Evolutionary conservation across 225 moss, liverwort and hornwort species (phyloP).

Genomic region (Marchantia polymorpha): DNA sequence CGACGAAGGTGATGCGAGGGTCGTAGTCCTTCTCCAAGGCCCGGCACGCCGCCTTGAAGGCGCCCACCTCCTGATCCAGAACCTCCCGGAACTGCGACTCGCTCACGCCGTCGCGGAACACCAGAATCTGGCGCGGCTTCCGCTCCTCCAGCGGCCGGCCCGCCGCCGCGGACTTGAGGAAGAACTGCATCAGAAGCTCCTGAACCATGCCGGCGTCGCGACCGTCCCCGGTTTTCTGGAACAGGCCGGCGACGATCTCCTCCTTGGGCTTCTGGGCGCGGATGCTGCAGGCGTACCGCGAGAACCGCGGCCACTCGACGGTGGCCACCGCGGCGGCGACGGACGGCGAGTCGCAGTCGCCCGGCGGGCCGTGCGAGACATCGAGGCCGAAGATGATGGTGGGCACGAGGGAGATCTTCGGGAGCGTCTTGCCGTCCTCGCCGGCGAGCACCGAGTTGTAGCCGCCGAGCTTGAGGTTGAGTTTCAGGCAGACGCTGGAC

Average conservation of each 20-base stretch:
- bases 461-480: slow-evolving; percentile 59
- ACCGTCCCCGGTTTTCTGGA: not conserved
- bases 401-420: slow-evolving; percentile 32
- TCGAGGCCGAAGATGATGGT: slow-evolving; percentile 94
- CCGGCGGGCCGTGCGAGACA: slow-evolving; percentile 79
- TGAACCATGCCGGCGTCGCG: slow-evolving; percentile 61
- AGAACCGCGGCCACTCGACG: slow-evolving; percentile 70
- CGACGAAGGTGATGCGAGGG: slow-evolving; percentile 67
- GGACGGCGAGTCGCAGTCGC: slow-evolving; percentile 72
- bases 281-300: slow-evolving; percentile 63
- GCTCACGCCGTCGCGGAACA: slow-evolving; percentile 73
- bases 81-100: slow-evolving; percentile 86
- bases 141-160: not conserved
- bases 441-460: slow-evolving; percentile 32
- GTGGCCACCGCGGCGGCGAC: slow-evolving; percentile 61
- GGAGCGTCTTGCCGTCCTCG: slow-evolving; percentile 22
- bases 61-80: slow-evolving; percentile 58
- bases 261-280: slow-evolving; percentile 63
- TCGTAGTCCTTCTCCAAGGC: slow-evolving; percentile 52
- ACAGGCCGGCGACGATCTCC: slow-evolving; percentile 79
- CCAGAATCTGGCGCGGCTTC: slow-evolving; percentile 70
- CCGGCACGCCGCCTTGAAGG: slow-evolving; percentile 66
- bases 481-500: slow-evolving; percentile 78
- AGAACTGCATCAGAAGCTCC: slow-evolving; percentile 65
- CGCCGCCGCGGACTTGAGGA: not conserved